Conservation (phyloP, 1,139 yeast genomes). For the Eremothecium sinecaudum region DNA sequence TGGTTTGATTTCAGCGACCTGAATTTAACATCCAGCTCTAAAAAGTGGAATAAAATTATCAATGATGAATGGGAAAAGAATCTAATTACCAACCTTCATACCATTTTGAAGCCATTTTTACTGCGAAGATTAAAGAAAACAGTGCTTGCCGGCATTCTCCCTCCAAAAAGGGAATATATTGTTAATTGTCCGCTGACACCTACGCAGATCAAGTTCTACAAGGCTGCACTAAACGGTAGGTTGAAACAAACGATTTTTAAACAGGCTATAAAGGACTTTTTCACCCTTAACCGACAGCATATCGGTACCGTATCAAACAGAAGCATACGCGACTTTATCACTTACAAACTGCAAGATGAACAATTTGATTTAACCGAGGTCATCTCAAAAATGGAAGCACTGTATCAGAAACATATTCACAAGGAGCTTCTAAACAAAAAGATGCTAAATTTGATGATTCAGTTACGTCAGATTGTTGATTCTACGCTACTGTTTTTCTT, state of each 20-base stretch:
- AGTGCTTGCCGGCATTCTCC: conserved; percentile 53
- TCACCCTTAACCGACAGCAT: conserved; percentile 32
- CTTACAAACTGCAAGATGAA: conserved; percentile 21
- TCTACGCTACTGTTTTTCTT: conserved; percentile 77
- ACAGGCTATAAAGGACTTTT: conserved; percentile 39
- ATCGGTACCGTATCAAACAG: conserved; percentile 29
- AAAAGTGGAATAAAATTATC: conserved; percentile 36
- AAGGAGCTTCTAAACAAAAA: conserved; percentile 36
- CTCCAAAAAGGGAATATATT: conserved; percentile 83
- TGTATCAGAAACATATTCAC: conserved; percentile 23
- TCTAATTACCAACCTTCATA: conserved; percentile 67
- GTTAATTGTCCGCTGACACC: conserved; percentile 61
- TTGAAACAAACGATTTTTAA: conserved; percentile 37
- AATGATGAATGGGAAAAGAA: conserved; percentile 55
- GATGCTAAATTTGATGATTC: conserved; percentile 67
- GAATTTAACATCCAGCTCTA: conserved; percentile 35
- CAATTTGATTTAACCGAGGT: conserved; percentile 10
- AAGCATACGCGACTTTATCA: conserved; percentile 37
- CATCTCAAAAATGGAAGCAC: conserved; percentile 21
- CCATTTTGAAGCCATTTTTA: conserved; percentile 79
- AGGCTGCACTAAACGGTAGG: conserved; percentile 43
- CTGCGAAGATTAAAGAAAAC: conserved; percentile 70
- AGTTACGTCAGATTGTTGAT: conserved; percentile 71
- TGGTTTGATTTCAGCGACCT: conserved; percentile 75
- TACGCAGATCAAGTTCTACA: conserved; percentile 56